Percentiles rank a stretch among this genome's conserved stretches.
These are phyloP conservation scores for Hypoxylon fuscum DNA, from an alignment of 495 filamentous ascomycete species.

Conservation along the genomic window DNA sequence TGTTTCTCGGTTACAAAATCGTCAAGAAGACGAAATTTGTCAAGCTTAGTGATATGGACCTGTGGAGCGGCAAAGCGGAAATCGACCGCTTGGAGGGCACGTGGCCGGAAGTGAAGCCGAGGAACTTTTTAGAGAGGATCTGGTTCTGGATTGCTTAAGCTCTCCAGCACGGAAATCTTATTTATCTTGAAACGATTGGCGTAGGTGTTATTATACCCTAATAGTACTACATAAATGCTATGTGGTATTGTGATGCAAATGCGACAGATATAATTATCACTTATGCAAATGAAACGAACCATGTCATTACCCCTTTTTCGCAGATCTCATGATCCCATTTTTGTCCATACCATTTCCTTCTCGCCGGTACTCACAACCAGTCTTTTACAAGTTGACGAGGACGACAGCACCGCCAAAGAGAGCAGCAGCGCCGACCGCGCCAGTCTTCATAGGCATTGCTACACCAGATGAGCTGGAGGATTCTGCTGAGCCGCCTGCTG, in stretches of 20 bases:
- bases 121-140: conserved; percentile 60
- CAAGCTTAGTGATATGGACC: conserved; percentile 63
- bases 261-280: conserved; percentile 6
- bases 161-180: too few species aligned
- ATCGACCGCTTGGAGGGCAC: conserved; percentile 62
- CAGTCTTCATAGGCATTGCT: conserved; percentile 41
- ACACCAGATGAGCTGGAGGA: conserved; percentile 16
- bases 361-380: too few species aligned
- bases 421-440: conserved; percentile 45
- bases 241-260: neutral
- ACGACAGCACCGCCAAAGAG: conserved; percentile 50
- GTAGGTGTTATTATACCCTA: too few species aligned
- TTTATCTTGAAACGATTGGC: too few species aligned
- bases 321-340: conserved; percentile 2
- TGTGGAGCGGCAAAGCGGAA: conserved; percentile 69
- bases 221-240: too few species aligned
- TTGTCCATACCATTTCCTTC: neutral
- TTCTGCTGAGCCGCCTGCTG: conserved; percentile 26
- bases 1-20: conserved; percentile 67
- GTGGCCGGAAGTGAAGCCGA: conserved; percentile 57
- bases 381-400: conserved; percentile 23
- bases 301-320: neutral
- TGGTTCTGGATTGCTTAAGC: conserved; percentile 63
- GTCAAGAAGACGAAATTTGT: conserved; percentile 58
- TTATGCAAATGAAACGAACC: conserved; percentile 12